Evolutionary conservation across 805 yeast genomes (phyloP), one percentile per base, ranked within the genome.

Genomic region (Pichia cabralensis): DNA sequence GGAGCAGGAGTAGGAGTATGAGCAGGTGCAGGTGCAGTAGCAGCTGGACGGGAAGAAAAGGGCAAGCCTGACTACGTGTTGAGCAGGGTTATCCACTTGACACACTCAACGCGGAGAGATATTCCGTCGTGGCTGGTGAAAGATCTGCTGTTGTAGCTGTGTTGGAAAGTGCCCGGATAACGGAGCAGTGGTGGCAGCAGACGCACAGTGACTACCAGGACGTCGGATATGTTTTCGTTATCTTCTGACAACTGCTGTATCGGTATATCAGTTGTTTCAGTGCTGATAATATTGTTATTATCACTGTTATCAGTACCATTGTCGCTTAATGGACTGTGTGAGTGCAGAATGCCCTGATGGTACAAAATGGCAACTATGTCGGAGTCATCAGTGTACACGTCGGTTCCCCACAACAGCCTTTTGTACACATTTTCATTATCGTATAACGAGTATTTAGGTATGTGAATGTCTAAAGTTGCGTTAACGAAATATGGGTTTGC

Each of bases 301-400:
- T 41, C 43, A 26, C 31, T 31, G 10, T 26, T 22, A 9, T 10
- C 25, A 11, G 8, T 8, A 9, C 11, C 11, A 9, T 22, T 22
- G n/a, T 9, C 6, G 11, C 18, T 26, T 4, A 37, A 23, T 11
- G 61, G 60, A 22, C 52, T 50, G 13, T 46, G 52, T 10, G 65
- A 52, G 34, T 67, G 55, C 37, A 77, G 64, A 30, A 78, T 58
- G 1, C 96, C 96, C 41, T 76, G 61, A 48, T 92, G 97, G 42
- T 74, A 69, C 33, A 89, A 59, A 0, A 77, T 80, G 5, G 82
- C 65, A 24, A 89, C 65, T 2, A 88, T 61, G 54, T 89, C 95
- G 1, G 95, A 80, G 55, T 89, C 98, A 56, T 92, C 97, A 1
- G 96, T 83, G 56, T 89, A 92, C 1, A 92, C 64, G 28, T 88